These are phyloP conservation scores for Diophrys sp. DNA, from an alignment of 73 alveolate genomes.

Conservation along the genomic window DNA sequence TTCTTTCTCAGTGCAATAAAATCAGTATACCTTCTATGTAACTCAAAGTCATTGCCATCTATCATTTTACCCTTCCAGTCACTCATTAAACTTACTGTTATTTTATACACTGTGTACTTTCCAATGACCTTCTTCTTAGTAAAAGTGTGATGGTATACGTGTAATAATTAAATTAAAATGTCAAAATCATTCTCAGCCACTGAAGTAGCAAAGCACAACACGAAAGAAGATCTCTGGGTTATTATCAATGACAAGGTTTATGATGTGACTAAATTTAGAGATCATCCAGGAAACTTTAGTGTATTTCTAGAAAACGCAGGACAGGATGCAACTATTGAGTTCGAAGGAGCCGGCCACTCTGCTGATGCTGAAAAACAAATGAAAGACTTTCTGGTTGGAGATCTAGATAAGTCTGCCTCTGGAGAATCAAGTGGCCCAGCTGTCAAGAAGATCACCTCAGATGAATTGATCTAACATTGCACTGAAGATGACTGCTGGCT, in stretches of 20 bases:
- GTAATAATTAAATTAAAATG: conserved; percentile 3
- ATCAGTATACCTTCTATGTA: no score
- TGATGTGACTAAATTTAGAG: conserved; percentile 61
- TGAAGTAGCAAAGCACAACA: conserved; percentile 60
- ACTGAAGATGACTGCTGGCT: conserved; percentile 51
- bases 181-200: conserved; percentile 29
- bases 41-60: no score
- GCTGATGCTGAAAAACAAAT: conserved; percentile 38
- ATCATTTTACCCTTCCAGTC: no score
- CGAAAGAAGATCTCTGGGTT: conserved; percentile 64
- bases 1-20: no score
- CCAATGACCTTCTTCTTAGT: no score
- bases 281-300: conserved; percentile 76
- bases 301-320: conserved; percentile 64
- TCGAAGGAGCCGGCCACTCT: conserved; percentile 48
- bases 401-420: not conserved
- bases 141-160: no score
- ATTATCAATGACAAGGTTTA: conserved; percentile 69
- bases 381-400: conserved; percentile 25
- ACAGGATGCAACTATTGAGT: conserved; percentile 60
- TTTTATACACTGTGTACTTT: no score
- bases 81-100: no score
- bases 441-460: conserved; percentile 3
- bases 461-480: conserved; percentile 50
- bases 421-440: not conserved